phyloP scores from a whole-genome alignment of 352 stramenopile genomes.

The Bremia lactucae region DNA sequence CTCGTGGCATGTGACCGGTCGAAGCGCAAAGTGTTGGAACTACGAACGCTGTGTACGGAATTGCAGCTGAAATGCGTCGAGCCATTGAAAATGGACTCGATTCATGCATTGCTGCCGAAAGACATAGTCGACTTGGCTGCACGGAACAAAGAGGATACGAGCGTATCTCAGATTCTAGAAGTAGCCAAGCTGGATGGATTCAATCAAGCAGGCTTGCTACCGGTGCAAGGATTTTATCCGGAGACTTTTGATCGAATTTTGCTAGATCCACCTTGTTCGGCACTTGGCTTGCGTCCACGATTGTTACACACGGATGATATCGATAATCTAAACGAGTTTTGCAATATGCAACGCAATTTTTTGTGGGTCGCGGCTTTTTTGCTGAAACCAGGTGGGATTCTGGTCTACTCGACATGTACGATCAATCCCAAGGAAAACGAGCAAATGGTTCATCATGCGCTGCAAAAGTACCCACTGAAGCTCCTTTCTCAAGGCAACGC shows the following conservation, averaged over 20 bases:
- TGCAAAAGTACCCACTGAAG: constrained; percentile 80
- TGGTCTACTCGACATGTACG: constrained; percentile 94
- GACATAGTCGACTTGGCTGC: constrained; percentile 13
- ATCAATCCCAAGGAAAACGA: constrained; percentile 91
- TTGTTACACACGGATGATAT: constrained; percentile 74
- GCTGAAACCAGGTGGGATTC: constrained; percentile 83
- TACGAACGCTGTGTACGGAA: constrained; percentile 67
- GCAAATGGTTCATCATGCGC: constrained; percentile 83
- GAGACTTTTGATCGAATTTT: constrained; percentile 92
- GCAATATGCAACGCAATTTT: constrained; percentile 84
- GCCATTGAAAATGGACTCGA: constrained; percentile 77
- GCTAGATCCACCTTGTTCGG: constrained; percentile 88
- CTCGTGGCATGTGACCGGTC: constrained; percentile 87
- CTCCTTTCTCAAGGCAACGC: constrained; percentile 49
- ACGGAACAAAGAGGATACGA: constrained; percentile 14
- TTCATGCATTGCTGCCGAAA: constrained; percentile 67
- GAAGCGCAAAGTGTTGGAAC: constrained; percentile 74
- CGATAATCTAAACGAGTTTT: constrained; percentile 63
- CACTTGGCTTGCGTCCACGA: constrained; percentile 87
- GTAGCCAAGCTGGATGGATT: constrained; percentile 27
- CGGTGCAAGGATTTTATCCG: constrained; percentile 80
- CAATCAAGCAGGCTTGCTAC: constrained; percentile 51
- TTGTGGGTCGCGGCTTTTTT: constrained; percentile 79
- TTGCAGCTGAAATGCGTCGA: constrained; percentile 49
- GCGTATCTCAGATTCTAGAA: constrained; percentile 55